Percentiles rank a stretch among this genome's conserved stretches.
phyloP scores from a whole-genome alignment of 169 alveolate genomes.

The Cytauxzoon felis region DNA sequence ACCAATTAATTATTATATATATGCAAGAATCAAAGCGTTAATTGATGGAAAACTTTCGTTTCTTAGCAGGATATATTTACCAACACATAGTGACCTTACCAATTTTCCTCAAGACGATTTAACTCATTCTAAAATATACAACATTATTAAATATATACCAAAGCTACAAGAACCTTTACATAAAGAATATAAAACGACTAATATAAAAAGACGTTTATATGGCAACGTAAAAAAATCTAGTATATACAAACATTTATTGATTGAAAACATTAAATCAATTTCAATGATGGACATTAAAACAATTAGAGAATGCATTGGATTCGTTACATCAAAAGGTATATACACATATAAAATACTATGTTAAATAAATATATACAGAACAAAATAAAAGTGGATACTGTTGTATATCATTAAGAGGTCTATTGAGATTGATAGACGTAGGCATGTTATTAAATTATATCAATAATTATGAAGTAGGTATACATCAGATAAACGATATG shows the following conservation, averaged over 20 bases:
- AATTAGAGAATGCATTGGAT: conserved; percentile 28
- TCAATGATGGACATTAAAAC: conserved; percentile 12
- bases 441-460: background rate
- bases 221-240: conserved; percentile 8
- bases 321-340: conserved; percentile 43
- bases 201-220: conserved; percentile 10
- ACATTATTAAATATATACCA: conserved; percentile 1
- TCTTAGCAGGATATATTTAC: conserved; percentile 1
- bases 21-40: background rate
- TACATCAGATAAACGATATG: too few relatives aligned
- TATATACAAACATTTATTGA: conserved; percentile 1
- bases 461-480: background rate
- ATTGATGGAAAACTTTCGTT: conserved; percentile 1
- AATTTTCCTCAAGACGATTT: too few relatives aligned
- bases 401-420: conserved; percentile 2
- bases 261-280: background rate
- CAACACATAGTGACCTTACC: background rate
- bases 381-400: conserved; percentile 27
- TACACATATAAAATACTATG: background rate
- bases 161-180: conserved; percentile 38
- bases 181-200: conserved; percentile 33
- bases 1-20: conserved; percentile 2
- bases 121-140: background rate
- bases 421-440: too few relatives aligned
- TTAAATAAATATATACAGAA: background rate